Percentiles rank a stretch among this genome's conserved stretches.
phyloP scores from a whole-genome alignment of 2,329 filamentous ascomycete species.

The Aspergillus sp. region DNA sequence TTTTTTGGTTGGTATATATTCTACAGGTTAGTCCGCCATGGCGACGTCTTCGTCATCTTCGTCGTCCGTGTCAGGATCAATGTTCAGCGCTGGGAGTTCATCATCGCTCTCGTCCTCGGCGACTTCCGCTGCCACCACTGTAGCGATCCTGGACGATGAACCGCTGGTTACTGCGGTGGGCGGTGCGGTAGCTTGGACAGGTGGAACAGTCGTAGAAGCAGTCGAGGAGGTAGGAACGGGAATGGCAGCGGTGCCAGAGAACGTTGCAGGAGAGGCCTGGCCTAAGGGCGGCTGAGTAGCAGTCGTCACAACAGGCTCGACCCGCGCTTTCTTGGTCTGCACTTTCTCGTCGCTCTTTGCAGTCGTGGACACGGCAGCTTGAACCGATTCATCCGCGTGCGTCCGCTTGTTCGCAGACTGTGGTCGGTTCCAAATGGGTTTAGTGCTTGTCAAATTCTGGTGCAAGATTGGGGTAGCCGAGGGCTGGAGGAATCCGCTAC shows the following conservation, averaged over 20 bases:
- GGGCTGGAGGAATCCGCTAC: constrained; percentile 24
- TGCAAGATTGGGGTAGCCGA: constrained; percentile 12
- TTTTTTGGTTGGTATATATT: background rate
- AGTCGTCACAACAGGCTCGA: constrained; percentile 19
- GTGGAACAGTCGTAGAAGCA: too few species aligned
- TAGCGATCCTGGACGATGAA: background rate
- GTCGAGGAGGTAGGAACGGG: constrained; percentile 7
- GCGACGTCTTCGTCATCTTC: constrained; percentile 39
- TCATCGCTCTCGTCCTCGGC: constrained; percentile 45
- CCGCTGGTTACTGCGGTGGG: background rate
- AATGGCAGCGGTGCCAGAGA: constrained; percentile 15
- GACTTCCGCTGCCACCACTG: constrained; percentile 13
- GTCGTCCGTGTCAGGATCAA: constrained; percentile 47
- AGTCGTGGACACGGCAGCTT: background rate
- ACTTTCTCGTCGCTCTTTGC: constrained; percentile 7
- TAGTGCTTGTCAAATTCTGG: constrained; percentile 12
- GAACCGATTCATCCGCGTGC: constrained; percentile 23
- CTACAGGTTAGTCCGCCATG: constrained; percentile 7
- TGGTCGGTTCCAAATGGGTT: constrained; percentile 9
- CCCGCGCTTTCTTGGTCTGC: constrained; percentile 31
- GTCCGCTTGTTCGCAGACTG: constrained; percentile 26
- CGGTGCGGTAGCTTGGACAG: background rate
- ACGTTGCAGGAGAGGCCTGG: constrained; percentile 14
- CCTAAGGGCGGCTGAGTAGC: constrained; percentile 9
- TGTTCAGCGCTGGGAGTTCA: constrained; percentile 48